Evolutionary conservation across 441 rosid genomes (phyloP).

Genomic region (Pelargonium cotyledonis): DNA sequence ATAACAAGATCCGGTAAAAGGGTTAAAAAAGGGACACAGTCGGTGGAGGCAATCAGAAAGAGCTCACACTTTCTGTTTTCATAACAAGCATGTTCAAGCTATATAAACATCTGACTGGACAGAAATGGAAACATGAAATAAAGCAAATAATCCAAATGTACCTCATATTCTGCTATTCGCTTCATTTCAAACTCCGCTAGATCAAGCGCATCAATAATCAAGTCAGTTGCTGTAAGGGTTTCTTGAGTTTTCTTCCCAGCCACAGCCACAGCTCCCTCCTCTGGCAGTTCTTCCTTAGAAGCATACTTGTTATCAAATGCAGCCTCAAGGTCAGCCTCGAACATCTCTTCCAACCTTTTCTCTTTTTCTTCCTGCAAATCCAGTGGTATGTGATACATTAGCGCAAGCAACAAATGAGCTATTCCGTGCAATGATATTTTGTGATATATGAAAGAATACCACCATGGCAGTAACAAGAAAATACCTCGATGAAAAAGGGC

Average conservation of each 20-base stretch:
- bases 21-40: too few species aligned
- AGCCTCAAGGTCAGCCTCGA: constrained; percentile 78
- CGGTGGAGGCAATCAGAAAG: neutral
- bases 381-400: neutral
- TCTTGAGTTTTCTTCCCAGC: constrained; percentile 82
- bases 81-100: neutral
- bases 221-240: constrained; percentile 72
- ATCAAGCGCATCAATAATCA: constrained; percentile 70
- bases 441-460: neutral
- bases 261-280: constrained; percentile 84
- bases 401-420: too few species aligned
- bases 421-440: neutral
- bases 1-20: constrained; percentile 1
- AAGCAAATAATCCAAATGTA: constrained; percentile 18
- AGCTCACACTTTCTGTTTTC: neutral
- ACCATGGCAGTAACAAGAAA: constrained; percentile 14
- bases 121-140: neutral
- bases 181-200: constrained; percentile 60
- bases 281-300: constrained; percentile 68
- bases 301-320: constrained; percentile 54
- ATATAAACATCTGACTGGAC: neutral
- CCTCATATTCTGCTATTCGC: constrained; percentile 67
- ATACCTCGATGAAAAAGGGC: constrained; percentile 89
- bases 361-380: constrained; percentile 89
- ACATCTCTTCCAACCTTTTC: constrained; percentile 85